Evolutionary conservation across 129 eudicot species (phyloP).

Genomic region (Lactuca saligna): DNA sequence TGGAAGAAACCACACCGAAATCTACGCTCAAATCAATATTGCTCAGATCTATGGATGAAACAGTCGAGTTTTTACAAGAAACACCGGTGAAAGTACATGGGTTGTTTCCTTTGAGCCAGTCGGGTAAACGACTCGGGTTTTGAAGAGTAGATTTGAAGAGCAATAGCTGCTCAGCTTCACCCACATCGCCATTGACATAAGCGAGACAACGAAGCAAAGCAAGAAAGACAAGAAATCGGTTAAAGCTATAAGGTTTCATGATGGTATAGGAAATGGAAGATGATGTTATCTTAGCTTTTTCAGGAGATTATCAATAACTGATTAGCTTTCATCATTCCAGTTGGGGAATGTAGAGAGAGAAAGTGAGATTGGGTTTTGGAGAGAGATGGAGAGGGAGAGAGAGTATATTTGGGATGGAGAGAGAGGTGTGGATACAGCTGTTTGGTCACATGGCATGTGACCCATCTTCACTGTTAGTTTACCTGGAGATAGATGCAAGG

Average conservation of each 20-base stretch:
- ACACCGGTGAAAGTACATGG: constrained; percentile 63
- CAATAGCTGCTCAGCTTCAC: constrained; percentile 46
- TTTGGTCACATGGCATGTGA: constrained; percentile 93
- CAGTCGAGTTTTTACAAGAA: constrained; percentile 46
- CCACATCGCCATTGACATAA: constrained; percentile 8
- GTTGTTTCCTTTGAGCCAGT: constrained; percentile 38
- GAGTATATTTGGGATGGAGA: constrained; percentile 47
- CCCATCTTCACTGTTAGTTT: constrained; percentile 50
- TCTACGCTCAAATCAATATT: constrained; percentile 36
- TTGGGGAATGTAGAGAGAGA: constrained; percentile 38
- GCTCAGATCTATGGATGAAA: constrained; percentile 60
- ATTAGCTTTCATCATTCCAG: constrained; percentile 27
- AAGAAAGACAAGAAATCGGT: constrained; percentile 22
- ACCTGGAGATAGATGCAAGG: constrained; percentile 41
- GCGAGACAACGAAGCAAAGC: constrained; percentile 18
- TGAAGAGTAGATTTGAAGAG: constrained; percentile 56
- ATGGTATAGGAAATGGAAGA: constrained; percentile 16
- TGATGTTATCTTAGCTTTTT: constrained; percentile 24
- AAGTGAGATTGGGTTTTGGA: constrained; percentile 21
- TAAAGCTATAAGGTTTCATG: constrained; percentile 37
- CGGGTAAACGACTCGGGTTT: constrained; percentile 37
- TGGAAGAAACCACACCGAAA: constrained; percentile 33
- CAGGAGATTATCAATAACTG: constrained; percentile 36
- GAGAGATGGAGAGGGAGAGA: constrained; percentile 31
- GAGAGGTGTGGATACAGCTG: constrained; percentile 73